phyloP scores from a whole-genome alignment of 2,329 filamentous ascomycete species.

The Calonectria pseudoreteaudii region DNA sequence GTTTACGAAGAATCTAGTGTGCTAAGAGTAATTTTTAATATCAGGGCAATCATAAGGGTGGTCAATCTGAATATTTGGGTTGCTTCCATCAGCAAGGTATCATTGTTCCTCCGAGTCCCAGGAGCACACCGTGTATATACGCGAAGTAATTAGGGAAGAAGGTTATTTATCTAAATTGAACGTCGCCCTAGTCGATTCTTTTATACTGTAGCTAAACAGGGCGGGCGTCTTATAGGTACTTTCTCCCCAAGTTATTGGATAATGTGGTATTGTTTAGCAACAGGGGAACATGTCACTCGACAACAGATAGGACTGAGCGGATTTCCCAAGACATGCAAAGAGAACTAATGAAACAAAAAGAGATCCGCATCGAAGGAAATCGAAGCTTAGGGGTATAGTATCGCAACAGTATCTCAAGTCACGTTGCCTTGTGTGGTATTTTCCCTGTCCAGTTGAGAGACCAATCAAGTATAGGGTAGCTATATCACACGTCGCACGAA shows the following conservation, averaged over 20 bases:
- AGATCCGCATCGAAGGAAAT: not conserved
- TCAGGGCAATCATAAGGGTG: not conserved
- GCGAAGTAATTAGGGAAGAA: not conserved
- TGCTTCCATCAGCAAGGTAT: not conserved
- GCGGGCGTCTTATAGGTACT: too few relatives aligned
- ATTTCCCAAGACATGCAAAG: not conserved
- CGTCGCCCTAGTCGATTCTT: too few relatives aligned
- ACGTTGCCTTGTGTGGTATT: not conserved
- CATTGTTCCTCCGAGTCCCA: not conserved
- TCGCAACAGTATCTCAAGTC: not conserved
- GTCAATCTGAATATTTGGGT: not conserved
- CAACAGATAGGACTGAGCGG: too few relatives aligned
- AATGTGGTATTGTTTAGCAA: too few relatives aligned
- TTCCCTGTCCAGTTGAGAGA: not conserved
- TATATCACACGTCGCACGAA: not conserved
- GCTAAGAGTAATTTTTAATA: not conserved
- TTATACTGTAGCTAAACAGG: too few relatives aligned
- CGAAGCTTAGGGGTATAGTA: not conserved
- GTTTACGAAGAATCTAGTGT: not conserved
- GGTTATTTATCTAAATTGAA: not conserved
- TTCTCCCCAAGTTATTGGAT: too few relatives aligned
- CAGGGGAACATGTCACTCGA: too few relatives aligned
- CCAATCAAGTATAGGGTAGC: not conserved
- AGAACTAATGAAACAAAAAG: not conserved
- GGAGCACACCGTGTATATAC: not conserved